These are phyloP conservation scores for Colletotrichum sp. DNA, from an alignment of 2,329 filamentous ascomycete genomes.

Conservation along the genomic window DNA sequence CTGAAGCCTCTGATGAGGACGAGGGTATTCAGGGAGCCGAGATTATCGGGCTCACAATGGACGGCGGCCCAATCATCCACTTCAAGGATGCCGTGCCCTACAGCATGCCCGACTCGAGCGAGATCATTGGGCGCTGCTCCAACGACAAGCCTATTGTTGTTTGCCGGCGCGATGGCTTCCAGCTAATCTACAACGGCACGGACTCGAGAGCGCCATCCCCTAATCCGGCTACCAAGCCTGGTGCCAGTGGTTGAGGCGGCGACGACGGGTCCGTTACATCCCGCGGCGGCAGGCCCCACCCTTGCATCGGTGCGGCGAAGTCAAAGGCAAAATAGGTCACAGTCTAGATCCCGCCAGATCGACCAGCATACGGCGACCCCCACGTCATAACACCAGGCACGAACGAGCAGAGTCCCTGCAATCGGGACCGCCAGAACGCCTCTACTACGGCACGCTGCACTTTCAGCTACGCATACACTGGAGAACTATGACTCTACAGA, in stretches of 20 bases:
- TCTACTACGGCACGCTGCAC: not conserved
- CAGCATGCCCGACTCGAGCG: constrained; percentile 33
- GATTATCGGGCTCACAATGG: constrained; percentile 50
- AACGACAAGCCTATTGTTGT: constrained; percentile 42
- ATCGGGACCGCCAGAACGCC: not conserved
- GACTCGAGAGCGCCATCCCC: constrained; percentile 12
- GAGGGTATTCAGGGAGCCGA: constrained; percentile 33
- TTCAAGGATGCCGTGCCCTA: constrained; percentile 40
- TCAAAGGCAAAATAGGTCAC: constrained; percentile 4
- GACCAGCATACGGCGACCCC: not conserved
- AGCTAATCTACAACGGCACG: constrained; percentile 30
- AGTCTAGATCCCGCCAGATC: constrained; percentile 13
- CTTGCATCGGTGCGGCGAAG: constrained; percentile 21
- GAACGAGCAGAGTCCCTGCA: constrained; percentile 19
- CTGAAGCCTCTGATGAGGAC: constrained; percentile 30
- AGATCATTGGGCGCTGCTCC: constrained; percentile 41
- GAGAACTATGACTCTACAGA: not conserved
- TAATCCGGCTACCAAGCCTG: constrained; percentile 6
- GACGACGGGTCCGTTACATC: not conserved
- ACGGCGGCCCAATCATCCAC: constrained; percentile 51
- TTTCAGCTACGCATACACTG: not conserved
- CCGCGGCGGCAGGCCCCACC: constrained; percentile 11
- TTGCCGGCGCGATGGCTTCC: constrained; percentile 39
- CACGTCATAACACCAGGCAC: constrained; percentile 16
- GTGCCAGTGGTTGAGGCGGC: constrained; percentile 3